phyloP scores from a whole-genome alignment of 768 basidiomycete genomes.

The Boletus tomentosulus region DNA sequence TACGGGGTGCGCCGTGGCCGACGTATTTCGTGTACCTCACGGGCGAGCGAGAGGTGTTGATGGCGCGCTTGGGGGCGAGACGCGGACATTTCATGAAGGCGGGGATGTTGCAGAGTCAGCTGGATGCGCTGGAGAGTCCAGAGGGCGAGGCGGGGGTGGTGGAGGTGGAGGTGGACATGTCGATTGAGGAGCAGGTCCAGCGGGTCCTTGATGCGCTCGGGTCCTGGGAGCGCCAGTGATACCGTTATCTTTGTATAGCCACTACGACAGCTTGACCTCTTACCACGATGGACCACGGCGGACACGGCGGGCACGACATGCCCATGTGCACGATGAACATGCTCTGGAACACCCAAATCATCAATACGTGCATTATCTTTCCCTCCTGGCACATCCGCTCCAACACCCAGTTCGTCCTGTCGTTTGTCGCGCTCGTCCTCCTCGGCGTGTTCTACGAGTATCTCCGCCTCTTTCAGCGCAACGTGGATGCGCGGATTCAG shows the following conservation, averaged over 20 bases:
- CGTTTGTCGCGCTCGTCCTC: conserved; percentile 58
- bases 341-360: conserved; percentile 83
- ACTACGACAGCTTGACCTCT: background rate
- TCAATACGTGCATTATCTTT: conserved; percentile 82
- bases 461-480: conserved; percentile 58
- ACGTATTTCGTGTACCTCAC: conserved; percentile 83
- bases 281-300: conserved; percentile 39
- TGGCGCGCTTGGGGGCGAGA: conserved; percentile 61
- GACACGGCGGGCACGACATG: conserved; percentile 46
- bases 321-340: conserved; percentile 70
- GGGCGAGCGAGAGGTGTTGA: conserved; percentile 50
- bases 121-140: conserved; percentile 67
- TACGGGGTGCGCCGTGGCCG: conserved; percentile 47
- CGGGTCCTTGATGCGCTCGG: conserved; percentile 26
- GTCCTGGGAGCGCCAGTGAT: no score
- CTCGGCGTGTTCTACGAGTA: conserved; percentile 81
- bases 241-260: background rate
- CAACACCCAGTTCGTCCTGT: conserved; percentile 52
- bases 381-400: conserved; percentile 69
- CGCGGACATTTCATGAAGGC: conserved; percentile 82
- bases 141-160: conserved; percentile 66
- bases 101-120: conserved; percentile 75
- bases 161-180: conserved; percentile 47
- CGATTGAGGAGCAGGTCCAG: conserved; percentile 54
- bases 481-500: conserved; percentile 58